Base-by-base conservation (phyloP, 306 rosid species). In the Castanea sativa region DNA sequence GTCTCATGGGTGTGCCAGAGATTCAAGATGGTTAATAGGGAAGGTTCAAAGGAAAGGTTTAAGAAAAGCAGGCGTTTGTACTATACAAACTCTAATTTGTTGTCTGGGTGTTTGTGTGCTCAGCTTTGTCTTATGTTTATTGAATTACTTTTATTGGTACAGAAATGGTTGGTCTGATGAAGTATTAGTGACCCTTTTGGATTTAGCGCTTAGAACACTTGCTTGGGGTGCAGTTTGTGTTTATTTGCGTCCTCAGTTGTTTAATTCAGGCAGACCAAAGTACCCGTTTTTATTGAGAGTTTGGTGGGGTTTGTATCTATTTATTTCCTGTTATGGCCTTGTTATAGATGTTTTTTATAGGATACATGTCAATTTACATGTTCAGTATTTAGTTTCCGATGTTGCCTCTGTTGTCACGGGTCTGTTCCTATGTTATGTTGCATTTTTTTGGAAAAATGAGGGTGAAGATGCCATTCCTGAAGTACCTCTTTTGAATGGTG, bases 401-500 rank as follows among this genome's bases (percentile, higher is more conserved):
- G 65, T 55, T 23, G 75, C 79, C n/a, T 90, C 87, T 20, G 61
- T 83, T 82, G 0, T 89, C 38, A 69, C 55, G 33, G 93, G 90
- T 25, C 78, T 87, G 68, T 79, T 85, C 79, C 74, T 91, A 57
- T 76, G 88, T 30, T 86, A 57, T 69, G 82, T 83, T 33, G 92
- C 81, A 71, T 71, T 55, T 78, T 79, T 69, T 14, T 73, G 74
- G 53, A 83, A 83, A 69, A 85, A 63, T 15, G 80, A 75, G 80
- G 77, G 76, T 83, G 79, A 77, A 45, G 69, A 64, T 68, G n/a
- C 69, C 63, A 55, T 79, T 71, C 93, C 90, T 72, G 85, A 84
- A 51, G 95, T 91, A 67, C 67, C 92, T 73, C 92, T 91, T 85
- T 83, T 93, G 81, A 90, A 88, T 53, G 89, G 88, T 69, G 77